Conservation (phyloP, 208 protist species). For the Leptomonas pyrrhocoris region DNA sequence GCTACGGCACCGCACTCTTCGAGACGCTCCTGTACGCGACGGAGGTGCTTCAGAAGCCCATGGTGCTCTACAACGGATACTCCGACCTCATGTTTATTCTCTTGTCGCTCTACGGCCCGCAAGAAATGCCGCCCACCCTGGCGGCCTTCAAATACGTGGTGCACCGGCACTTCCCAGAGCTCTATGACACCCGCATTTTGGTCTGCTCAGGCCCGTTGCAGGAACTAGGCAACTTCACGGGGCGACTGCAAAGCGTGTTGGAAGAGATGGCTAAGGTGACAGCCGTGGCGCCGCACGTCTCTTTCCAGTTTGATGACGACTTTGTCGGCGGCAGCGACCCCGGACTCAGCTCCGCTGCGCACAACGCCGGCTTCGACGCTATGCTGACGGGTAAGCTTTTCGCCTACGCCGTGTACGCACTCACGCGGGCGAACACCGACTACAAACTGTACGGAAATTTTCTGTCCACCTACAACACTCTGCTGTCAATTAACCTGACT, state of each 20-base stretch:
- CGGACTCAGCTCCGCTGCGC: slow-evolving; percentile 2
- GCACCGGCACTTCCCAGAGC: slow-evolving; percentile 48
- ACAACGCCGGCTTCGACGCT: slow-evolving; percentile 61
- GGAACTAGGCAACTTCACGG: slow-evolving; percentile 41
- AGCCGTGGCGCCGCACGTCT: slow-evolving; percentile 4
- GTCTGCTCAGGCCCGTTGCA: slow-evolving; percentile 46
- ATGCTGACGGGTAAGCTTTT: slow-evolving; percentile 67
- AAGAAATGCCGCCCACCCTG: slow-evolving; percentile 30
- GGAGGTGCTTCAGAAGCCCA: slow-evolving; percentile 40
- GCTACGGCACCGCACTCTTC: slow-evolving; percentile 50
- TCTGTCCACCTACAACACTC: slow-evolving; percentile 23
- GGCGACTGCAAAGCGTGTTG: slow-evolving; percentile 42
- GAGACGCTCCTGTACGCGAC: slow-evolving; percentile 43
- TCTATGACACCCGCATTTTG: slow-evolving; percentile 76
- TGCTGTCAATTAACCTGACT: slow-evolving; percentile 27
- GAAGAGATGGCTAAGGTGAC: slow-evolving; percentile 31
- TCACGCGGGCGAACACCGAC: slow-evolving; percentile 5
- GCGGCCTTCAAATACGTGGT: slow-evolving; percentile 51
- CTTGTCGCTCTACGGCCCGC: slow-evolving; percentile 33
- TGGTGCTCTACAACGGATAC: slow-evolving; percentile 69
- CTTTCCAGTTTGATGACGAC: slow-evolving; percentile 20
- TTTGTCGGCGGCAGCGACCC: slow-evolving; percentile 16
- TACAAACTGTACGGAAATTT: slow-evolving; percentile 20
- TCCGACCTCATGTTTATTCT: slow-evolving; percentile 68
- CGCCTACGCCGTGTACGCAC: slow-evolving; percentile 33